These are phyloP conservation scores for Termitomyces sp. DNA, from an alignment of 768 basidiomycete genomes.

Conservation along the genomic window DNA sequence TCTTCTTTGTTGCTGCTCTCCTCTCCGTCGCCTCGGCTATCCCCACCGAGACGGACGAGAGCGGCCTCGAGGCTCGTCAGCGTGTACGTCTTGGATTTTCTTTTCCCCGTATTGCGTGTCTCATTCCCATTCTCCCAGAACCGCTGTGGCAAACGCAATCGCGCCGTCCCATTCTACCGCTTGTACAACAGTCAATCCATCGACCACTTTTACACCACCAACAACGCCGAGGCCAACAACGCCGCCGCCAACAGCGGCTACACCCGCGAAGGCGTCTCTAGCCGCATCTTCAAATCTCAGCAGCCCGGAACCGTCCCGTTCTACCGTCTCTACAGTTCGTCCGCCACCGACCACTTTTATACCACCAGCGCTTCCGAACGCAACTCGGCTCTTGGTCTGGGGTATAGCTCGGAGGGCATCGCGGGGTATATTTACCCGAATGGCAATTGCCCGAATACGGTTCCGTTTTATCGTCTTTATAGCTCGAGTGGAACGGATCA, in stretches of 20 bases:
- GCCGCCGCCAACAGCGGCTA: slow-evolving; percentile 1
- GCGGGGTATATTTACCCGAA: slow-evolving; percentile 17
- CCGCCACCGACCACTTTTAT: slow-evolving; percentile 18
- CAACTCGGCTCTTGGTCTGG: slow-evolving; percentile 3
- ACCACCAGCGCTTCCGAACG: slow-evolving; percentile 17
- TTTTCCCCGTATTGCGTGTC: neutral
- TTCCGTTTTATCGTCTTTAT: slow-evolving; percentile 19
- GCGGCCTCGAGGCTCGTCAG: neutral
- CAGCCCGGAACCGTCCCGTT: slow-evolving; percentile 15
- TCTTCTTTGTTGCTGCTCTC: neutral
- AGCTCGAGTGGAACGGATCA: slow-evolving; percentile 14
- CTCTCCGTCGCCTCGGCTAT: neutral
- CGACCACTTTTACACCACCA: slow-evolving; percentile 16
- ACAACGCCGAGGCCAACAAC: slow-evolving; percentile 6
- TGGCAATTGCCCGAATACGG: neutral
- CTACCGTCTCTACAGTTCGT: slow-evolving; percentile 19
- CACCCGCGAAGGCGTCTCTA: slow-evolving; percentile 10
- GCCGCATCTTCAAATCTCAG: slow-evolving; percentile 7
- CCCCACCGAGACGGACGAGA: neutral
- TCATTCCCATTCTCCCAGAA: neutral
- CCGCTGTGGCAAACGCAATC: neutral
- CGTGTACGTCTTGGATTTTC: neutral
- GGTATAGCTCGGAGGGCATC: slow-evolving; percentile 15
- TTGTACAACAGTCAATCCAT: neutral
- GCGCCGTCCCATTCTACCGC: slow-evolving; percentile 3